Evolutionary conservation across 768 basidiomycete genomes (phyloP), one percentile per base, ranked within the genome.

Genomic region (Suillus decipiens): DNA sequence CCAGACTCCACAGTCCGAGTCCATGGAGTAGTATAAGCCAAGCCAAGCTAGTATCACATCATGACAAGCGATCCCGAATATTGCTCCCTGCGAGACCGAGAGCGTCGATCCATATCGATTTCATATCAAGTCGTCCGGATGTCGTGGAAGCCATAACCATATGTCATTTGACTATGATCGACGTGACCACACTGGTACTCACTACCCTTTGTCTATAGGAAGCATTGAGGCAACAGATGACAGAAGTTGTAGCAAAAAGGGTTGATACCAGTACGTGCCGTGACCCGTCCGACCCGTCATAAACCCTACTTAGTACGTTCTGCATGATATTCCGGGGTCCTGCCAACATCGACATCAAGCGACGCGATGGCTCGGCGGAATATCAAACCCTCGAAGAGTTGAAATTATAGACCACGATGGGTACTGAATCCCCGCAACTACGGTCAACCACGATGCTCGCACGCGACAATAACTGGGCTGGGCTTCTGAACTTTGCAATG

Each of bases 101-200:
- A 45, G 10, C 22, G 22, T 47, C 22, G 45, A 47, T 47, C 14
- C 7, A 3, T 9, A 50, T 14, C 3, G 48, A 50, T 51, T 51
- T 51, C 50, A 51, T 51, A 51, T 31, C 28, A 51, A 31, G 50
- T 1, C 48, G 48, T 50, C 28, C 50, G 50, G 48, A 50, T 50
- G 48, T 50, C 50, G 50, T 51, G 50, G 50, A 51, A 51, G 50
- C 50, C 7, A 43, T 12, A 31, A 17, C 28, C 9, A 28, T 51
- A 48, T 48, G 45, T 47, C 28, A 50, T 50, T 50, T 31, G 28
- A 50, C 17, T 50, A 8, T 9, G 24, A 50, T 50, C 15, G 24
- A 48, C 22, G 45, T 47, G 11, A 42, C 43, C 28, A 28, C 28
- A 28, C 28, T 28, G 28, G 28, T 28, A 28, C 28, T 28, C 3